A percentile compares a stretch with the other conserved stretches of the same genome.
Conservation (phyloP, 495 filamentous ascomycete species). For the Talaromyces liani region DNA sequence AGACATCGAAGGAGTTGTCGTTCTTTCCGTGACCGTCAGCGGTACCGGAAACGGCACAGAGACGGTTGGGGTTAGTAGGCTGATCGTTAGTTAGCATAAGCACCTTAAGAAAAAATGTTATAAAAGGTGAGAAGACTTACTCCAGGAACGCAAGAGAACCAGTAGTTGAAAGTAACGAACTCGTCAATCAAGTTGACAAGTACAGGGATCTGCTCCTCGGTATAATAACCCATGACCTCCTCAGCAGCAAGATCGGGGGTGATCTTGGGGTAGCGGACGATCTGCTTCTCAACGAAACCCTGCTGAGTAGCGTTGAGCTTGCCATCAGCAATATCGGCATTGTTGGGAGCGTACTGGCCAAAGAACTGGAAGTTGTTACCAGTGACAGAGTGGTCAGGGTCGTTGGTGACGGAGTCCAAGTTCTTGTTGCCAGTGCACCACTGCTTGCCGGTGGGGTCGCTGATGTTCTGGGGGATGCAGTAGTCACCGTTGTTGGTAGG, state of each 20-base stretch:
- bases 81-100: constrained; percentile 12
- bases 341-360: constrained; percentile 34
- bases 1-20: constrained; percentile 31
- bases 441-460: constrained; percentile 25
- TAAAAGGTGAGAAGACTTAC: constrained; percentile 17
- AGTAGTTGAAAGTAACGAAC: constrained; percentile 45
- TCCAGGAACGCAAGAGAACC: constrained; percentile 43
- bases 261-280: constrained; percentile 24
- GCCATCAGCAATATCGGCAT: constrained; percentile 25
- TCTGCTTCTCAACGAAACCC: constrained; percentile 44
- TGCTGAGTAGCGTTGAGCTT: constrained; percentile 26
- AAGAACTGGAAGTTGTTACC: constrained; percentile 48
- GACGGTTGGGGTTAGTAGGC: constrained; percentile 44
- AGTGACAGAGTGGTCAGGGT: constrained; percentile 42
- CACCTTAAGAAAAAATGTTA: neutral
- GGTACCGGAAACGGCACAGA: constrained; percentile 38
- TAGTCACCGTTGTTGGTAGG: constrained; percentile 36
- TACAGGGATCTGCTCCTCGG: constrained; percentile 40
- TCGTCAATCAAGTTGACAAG: constrained; percentile 40
- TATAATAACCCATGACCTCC: constrained; percentile 46
- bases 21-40: constrained; percentile 41
- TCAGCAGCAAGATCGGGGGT: constrained; percentile 29
- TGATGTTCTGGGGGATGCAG: constrained; percentile 37
- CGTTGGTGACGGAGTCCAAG: constrained; percentile 38
- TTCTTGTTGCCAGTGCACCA: constrained; percentile 34